These are phyloP conservation scores for Malus asiatica DNA, from an alignment of 306 rosid genomes.

Conservation along the genomic window DNA sequence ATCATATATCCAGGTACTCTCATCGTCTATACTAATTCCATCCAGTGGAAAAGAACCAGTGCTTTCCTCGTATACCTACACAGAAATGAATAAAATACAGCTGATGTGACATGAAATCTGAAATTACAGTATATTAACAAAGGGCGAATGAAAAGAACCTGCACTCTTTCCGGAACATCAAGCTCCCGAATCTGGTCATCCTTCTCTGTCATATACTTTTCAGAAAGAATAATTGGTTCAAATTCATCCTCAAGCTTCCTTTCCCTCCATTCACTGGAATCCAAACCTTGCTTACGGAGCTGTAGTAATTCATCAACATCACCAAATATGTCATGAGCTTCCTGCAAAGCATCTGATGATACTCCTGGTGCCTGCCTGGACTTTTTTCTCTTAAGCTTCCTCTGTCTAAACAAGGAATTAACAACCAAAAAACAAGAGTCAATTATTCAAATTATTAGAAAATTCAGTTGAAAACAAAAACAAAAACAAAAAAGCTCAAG, in stretches of 20 bases:
- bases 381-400: slow-evolving; percentile 51
- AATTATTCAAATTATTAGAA: background rate
- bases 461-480: background rate
- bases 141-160: slow-evolving; percentile 41
- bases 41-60: slow-evolving; percentile 68
- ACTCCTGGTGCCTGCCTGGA: slow-evolving; percentile 72
- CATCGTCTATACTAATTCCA: slow-evolving; percentile 57
- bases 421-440: background rate
- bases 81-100: slow-evolving; percentile 1
- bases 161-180: slow-evolving; percentile 95
- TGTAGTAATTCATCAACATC: slow-evolving; percentile 73
- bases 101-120: slow-evolving; percentile 4
- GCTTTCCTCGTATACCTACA: slow-evolving; percentile 72
- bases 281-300: slow-evolving; percentile 51
- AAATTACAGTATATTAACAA: background rate
- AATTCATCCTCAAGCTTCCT: slow-evolving; percentile 88
- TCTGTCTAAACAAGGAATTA: slow-evolving; percentile 36
- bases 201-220: slow-evolving; percentile 86
- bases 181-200: slow-evolving; percentile 75
- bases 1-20: slow-evolving; percentile 61
- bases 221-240: slow-evolving; percentile 79
- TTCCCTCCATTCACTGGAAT: slow-evolving; percentile 52
- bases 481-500: no score
- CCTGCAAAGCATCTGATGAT: slow-evolving; percentile 83
- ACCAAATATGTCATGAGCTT: slow-evolving; percentile 94